phyloP scores from a whole-genome alignment of 2,329 filamentous ascomycete species.

The Calonectria ilicicola region DNA sequence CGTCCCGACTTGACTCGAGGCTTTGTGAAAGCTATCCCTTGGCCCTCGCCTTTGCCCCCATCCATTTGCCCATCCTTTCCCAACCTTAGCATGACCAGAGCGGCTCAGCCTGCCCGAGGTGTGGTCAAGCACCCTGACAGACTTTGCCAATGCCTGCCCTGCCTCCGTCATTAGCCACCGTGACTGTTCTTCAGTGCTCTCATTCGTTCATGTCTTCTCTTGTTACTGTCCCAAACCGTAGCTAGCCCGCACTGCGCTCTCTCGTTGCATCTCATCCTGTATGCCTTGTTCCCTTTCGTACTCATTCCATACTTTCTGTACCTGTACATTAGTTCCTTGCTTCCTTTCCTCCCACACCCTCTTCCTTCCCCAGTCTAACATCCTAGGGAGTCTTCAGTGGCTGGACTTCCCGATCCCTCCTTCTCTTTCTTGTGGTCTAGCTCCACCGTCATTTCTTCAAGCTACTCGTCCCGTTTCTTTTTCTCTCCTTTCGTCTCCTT shows the following conservation, averaged over 20 bases:
- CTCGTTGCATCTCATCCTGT: neutral
- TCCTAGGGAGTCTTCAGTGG: neutral
- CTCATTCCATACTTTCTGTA: neutral
- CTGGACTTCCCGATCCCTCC: neutral
- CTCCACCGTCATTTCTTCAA: constrained; percentile 11
- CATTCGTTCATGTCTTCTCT: neutral
- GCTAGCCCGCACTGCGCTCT: neutral
- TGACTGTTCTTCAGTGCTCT: neutral
- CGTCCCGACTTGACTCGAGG: constrained; percentile 1
- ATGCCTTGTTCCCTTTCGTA: neutral
- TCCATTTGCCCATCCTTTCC: neutral
- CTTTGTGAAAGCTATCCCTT: neutral
- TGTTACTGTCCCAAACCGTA: neutral
- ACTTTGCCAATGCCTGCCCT: neutral
- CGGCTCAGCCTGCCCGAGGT: neutral
- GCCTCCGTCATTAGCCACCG: neutral
- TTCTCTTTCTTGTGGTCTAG: constrained; percentile 6
- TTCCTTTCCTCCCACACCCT: neutral
- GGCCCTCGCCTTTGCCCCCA: neutral
- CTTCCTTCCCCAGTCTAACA: neutral
- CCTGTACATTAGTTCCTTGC: neutral
- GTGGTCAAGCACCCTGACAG: neutral
- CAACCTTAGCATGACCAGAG: neutral
- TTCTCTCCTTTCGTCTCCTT: neutral
- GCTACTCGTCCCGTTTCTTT: constrained; percentile 1